Base-by-base conservation (phyloP, 106 monocot species). In the Cymbidium sinense region DNA sequence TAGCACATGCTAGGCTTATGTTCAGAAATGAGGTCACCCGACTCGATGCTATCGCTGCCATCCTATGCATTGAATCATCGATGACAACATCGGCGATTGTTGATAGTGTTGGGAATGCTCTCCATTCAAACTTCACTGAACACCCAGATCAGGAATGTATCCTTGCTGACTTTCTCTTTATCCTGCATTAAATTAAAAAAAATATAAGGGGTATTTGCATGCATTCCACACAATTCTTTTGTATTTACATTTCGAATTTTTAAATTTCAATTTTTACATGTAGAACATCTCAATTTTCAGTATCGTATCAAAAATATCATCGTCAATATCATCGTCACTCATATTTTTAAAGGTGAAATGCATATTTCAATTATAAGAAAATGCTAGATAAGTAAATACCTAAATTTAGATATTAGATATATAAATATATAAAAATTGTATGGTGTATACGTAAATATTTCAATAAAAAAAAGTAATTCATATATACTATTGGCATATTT, bases 1-100 rank as follows among this genome's bases (percentile, higher is more conserved):
- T 75, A 98, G 98, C 94, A 75, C 94, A 98, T 84, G 94, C 98
- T 64, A 90, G 98, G 78, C 83, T 98, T 34, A 98, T 98, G 98
- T 98, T 92, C 87, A 87, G 94, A 80, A 84, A 94, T 76, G 88
- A 86, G 81, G 98, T 98, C 28, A 92, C 78, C 4, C 76, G 70
- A 43, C 87, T 90, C 70, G 98, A 98, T 86, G 94, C 94, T 55
- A 86, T 98, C 78, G 87, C 94, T 34, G 94, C 98, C 78, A 92
- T 98, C 79, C 77, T 94, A 50, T 98, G 98, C 83, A 92, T 98
- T 20, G 98, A 98, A 82, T 94, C 94, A 37, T 98, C 94, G 52
- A 98, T 98, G 94, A 94, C 90, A 54, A 91, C 83, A 23, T 98
- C 92, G 25, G 88, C 98, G 17, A 94, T 94, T 36, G 92, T 98